These are phyloP conservation scores for Metarhizium anisopliae DNA, from an alignment of 2,329 filamentous ascomycete species.

Conservation along the genomic window DNA sequence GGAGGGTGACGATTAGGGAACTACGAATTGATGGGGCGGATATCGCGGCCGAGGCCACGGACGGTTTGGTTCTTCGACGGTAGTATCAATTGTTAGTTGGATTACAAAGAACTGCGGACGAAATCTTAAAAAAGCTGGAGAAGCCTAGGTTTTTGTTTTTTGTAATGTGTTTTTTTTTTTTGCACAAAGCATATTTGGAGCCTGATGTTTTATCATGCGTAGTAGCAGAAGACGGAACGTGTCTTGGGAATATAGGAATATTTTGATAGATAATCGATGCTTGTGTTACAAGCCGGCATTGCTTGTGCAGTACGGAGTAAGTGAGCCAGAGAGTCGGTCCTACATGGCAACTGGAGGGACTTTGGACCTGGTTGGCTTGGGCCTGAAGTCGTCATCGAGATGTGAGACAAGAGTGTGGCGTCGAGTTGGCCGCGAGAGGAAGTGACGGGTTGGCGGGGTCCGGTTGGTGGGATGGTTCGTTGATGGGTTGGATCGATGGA, in stretches of 20 bases:
- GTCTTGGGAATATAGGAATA: slow-evolving; percentile 2
- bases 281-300: background rate
- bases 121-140: background rate
- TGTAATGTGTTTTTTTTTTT: background rate
- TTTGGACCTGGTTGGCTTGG: too few species aligned
- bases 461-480: too few species aligned
- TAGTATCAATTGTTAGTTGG: background rate
- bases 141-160: background rate
- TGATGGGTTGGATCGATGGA: too few species aligned
- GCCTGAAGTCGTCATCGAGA: too few species aligned
- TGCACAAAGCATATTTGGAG: background rate
- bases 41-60: background rate
- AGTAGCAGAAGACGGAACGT: background rate
- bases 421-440: too few species aligned
- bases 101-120: background rate
- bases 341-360: too few species aligned
- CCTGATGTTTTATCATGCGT: background rate
- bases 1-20: background rate
- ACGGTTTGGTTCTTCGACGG: background rate
- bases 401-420: too few species aligned
- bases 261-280: slow-evolving; percentile 2
- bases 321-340: too few species aligned
- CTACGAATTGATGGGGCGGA: background rate
- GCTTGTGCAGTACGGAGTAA: too few species aligned
- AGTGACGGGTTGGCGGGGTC: too few species aligned